phyloP scores from a whole-genome alignment of 257 asterid species.

The Ligustrum vulgare region DNA sequence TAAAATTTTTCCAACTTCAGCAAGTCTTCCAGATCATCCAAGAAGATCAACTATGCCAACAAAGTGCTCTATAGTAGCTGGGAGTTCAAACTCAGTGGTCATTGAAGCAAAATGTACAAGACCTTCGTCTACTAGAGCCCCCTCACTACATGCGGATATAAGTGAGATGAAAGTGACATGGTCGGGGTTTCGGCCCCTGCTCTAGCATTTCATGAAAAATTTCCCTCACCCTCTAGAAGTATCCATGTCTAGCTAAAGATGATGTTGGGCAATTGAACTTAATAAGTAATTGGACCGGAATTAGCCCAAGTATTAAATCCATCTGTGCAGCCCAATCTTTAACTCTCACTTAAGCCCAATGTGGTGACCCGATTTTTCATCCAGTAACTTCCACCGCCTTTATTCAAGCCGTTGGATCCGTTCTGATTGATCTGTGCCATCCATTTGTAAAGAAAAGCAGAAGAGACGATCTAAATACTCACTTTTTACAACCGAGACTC shows the following conservation, averaged over 20 bases:
- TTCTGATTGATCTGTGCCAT: no score
- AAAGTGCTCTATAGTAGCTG: conserved; percentile 71
- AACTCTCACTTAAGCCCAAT: no score
- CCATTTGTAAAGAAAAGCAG: no score
- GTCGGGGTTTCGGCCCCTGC: conserved; percentile 63
- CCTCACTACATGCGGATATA: conserved; percentile 88
- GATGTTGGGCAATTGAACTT: no score
- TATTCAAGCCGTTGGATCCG: no score
- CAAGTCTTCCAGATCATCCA: conserved; percentile 73
- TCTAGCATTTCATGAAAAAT: conserved; percentile 65
- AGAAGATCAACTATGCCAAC: conserved; percentile 85
- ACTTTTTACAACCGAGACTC: no score
- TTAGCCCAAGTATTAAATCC: no score
- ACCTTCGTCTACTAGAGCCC: conserved; percentile 82
- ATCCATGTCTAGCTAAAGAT: conserved; percentile 73
- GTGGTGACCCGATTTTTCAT: no score
- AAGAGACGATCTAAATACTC: no score
- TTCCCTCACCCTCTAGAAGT: conserved; percentile 52
- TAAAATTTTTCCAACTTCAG: conserved; percentile 73
- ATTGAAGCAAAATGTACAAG: conserved; percentile 60
- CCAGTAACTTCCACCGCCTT: no score
- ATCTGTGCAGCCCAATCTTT: no score
- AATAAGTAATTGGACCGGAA: no score
- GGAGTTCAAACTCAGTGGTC: conserved; percentile 59
- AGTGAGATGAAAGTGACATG: conserved; percentile 89